These are phyloP conservation scores for Fragosphaeria purpurea DNA, from an alignment of 2,329 filamentous ascomycete species.

Conservation along the genomic window DNA sequence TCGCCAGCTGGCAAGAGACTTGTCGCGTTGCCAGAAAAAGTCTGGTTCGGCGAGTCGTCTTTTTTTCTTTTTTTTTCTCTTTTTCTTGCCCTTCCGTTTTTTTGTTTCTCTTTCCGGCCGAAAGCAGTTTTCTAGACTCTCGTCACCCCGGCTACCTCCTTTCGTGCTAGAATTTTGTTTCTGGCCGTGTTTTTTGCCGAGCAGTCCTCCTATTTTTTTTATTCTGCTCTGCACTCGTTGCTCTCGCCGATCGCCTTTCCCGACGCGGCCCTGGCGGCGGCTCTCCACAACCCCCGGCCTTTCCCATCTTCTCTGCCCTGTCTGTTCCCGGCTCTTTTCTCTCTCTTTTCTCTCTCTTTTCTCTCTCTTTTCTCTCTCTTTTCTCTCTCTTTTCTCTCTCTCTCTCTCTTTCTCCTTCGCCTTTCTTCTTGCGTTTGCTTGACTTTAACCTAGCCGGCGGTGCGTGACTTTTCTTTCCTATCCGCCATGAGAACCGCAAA, in stretches of 20 bases:
- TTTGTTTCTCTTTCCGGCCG: not conserved
- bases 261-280: too few relatives aligned
- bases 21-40: constrained; percentile 5
- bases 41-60: not conserved
- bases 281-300: not conserved
- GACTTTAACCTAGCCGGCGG: too few relatives aligned
- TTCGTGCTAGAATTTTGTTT: too few relatives aligned
- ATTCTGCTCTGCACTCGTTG: not conserved
- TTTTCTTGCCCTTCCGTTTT: constrained; percentile 2
- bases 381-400: not conserved
- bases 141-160: too few relatives aligned
- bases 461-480: constrained; percentile 7
- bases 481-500: constrained; percentile 47
- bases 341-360: not conserved
- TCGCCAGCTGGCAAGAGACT: not conserved
- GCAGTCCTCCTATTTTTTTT: not conserved
- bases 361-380: not conserved
- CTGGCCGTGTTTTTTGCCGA: too few relatives aligned
- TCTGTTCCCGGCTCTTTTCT: not conserved
- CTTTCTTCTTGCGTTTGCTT: constrained; percentile 4
- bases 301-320: not conserved
- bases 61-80: constrained; percentile 1
- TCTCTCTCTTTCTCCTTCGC: not conserved
- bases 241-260: not conserved
- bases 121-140: not conserved